Evolutionary conservation across 192 early-diverging fungal species (phyloP), one percentile per base, ranked within the genome.

Genomic region (Gigaspora rosea): DNA sequence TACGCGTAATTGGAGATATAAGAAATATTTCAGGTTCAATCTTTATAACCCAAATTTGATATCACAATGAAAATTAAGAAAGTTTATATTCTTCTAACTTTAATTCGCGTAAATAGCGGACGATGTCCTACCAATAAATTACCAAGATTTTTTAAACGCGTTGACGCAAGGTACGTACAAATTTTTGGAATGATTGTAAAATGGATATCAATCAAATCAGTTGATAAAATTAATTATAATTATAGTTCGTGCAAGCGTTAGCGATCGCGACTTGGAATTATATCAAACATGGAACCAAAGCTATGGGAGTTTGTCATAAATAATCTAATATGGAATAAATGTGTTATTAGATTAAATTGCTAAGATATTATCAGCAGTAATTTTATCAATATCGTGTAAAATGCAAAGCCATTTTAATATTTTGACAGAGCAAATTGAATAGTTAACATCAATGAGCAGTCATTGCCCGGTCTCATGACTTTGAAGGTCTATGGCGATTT

Each of bases 211-310:
- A 27, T 27, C 27, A 27, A 27, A 27, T 27, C 36, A 75, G 12
- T 62, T 58, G 13, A 48, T 51, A 15, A 47, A 81, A 20, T 62
- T 52, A 13, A 41, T 16, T 11, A 27, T 68, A 35, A 63, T 80
- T 20, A 18, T 63, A 81, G 90, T 97, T 32, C 83, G 91, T 1
- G 93, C 95, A 12, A 94, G 93, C 84, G 95, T 97, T 13, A 93
- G 93, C 48, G 83, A 86, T n/a, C 86, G 84, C 69, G 95, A 97
- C 69, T 80, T 97, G 41, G 88, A 92, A 49, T 80, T 90, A 32
- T 95, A 97, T 68, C 68, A 84, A 7, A 76, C 83, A 61, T 97
- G 94, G 83, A 94, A 96, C 79, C 71, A 73, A 35, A 87, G 91
- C 63, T 95, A 90, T 85, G 94, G 94, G 0, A 70, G 67, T n/a